Percentiles rank a stretch among this genome's conserved stretches.
Conservation (phyloP, 441 rosid genomes). For the Melastoma candidum region DNA sequence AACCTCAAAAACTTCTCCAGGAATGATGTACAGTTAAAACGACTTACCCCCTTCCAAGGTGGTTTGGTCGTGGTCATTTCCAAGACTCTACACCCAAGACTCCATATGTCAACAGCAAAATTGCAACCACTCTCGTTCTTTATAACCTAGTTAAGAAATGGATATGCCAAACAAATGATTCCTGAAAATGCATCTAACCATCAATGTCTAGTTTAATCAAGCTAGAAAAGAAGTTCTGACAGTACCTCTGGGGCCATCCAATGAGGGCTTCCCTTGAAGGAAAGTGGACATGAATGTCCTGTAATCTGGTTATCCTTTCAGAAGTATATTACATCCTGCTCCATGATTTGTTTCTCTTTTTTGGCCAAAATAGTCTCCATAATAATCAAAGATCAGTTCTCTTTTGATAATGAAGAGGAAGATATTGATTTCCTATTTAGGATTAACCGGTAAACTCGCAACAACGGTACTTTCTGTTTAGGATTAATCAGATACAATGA, state of each 20-base stretch:
- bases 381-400: too few relatives aligned
- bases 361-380: too few relatives aligned
- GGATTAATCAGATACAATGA: too few relatives aligned
- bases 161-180: background rate
- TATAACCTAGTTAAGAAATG: conserved; percentile 39
- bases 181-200: background rate
- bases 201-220: conserved; percentile 1
- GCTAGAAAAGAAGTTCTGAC: conserved; percentile 9
- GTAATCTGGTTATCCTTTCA: conserved; percentile 46
- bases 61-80: conserved; percentile 83
- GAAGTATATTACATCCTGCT: too few relatives aligned
- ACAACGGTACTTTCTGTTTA: too few relatives aligned
- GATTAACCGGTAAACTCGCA: too few relatives aligned
- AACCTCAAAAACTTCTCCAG: conserved; percentile 2
- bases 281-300: conserved; percentile 86
- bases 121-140: conserved; percentile 52
- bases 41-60: conserved; percentile 78
- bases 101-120: conserved; percentile 81
- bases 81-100: conserved; percentile 83
- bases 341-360: too few relatives aligned
- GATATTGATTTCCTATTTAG: too few relatives aligned
- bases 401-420: too few relatives aligned
- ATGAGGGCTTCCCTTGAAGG: conserved; percentile 97
- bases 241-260: conserved; percentile 99
- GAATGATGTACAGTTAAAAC: background rate